phyloP scores from a whole-genome alignment of 768 basidiomycete species.

The Leccinum subtestaceum region DNA sequence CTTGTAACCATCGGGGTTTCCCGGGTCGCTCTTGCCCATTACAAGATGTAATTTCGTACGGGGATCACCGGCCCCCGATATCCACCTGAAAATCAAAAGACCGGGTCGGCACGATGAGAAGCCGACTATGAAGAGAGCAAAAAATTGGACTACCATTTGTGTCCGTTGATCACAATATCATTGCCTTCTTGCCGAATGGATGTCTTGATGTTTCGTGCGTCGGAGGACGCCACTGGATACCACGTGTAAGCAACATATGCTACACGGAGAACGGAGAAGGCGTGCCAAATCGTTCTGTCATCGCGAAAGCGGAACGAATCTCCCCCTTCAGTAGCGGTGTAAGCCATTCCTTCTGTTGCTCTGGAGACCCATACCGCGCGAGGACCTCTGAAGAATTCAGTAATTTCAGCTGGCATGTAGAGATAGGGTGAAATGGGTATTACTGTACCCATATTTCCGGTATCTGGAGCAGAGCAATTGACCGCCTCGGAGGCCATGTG shows the following conservation, averaged over 20 bases:
- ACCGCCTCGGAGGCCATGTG: conserved; percentile 81
- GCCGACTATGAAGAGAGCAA: not conserved
- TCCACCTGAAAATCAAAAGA: conserved; percentile 64
- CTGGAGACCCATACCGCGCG: conserved; percentile 88
- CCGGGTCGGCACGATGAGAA: conserved; percentile 15
- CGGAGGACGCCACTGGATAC: conserved; percentile 74
- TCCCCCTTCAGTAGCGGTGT: conserved; percentile 85
- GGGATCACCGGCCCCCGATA: conserved; percentile 94
- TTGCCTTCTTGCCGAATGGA: conserved; percentile 80
- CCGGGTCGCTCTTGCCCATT: conserved; percentile 91
- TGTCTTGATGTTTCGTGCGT: conserved; percentile 92
- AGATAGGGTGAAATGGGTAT: not conserved
- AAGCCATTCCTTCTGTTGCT: conserved; percentile 91
- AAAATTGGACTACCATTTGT: conserved; percentile 73
- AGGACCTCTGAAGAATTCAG: conserved; percentile 72
- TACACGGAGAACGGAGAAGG: conserved; percentile 1
- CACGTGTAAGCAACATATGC: conserved; percentile 6
- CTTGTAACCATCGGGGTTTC: conserved; percentile 67
- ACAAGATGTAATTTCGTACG: conserved; percentile 87
- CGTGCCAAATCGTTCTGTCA: conserved; percentile 91
- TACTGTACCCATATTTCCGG: conserved; percentile 88
- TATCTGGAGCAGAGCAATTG: conserved; percentile 96
- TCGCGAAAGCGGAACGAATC: conserved; percentile 91
- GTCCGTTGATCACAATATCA: conserved; percentile 91
- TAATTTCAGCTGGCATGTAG: not conserved